Conservation (phyloP, 306 rosid genomes). For the Abrus precatorius region DNA sequence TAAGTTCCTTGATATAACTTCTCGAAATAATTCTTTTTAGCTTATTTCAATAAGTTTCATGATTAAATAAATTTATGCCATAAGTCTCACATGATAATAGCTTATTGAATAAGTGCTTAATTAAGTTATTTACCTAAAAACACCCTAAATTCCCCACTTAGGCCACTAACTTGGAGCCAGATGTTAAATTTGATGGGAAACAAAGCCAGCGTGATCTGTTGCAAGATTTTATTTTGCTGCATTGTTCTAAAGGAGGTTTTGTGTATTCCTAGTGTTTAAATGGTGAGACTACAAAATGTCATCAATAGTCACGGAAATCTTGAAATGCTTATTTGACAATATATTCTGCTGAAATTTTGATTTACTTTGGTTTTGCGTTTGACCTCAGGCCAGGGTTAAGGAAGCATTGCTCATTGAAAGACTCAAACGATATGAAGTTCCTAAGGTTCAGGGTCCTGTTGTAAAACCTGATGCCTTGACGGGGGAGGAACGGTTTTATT, state of each 20-base stretch:
- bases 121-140: too few relatives aligned
- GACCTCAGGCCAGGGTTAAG: slow-evolving; percentile 82
- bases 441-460: slow-evolving; percentile 79
- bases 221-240: slow-evolving; percentile 12
- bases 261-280: slow-evolving; percentile 20
- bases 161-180: slow-evolving; percentile 7
- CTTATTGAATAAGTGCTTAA: too few relatives aligned
- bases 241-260: neutral
- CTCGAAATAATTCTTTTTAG: too few relatives aligned
- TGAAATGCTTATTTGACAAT: slow-evolving; percentile 41
- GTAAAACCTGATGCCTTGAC: slow-evolving; percentile 75
- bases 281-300: neutral
- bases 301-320: slow-evolving; percentile 22
- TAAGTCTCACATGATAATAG: too few relatives aligned
- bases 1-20: too few relatives aligned
- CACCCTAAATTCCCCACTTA: neutral
- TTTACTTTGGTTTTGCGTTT: slow-evolving; percentile 9
- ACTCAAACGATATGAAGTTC: slow-evolving; percentile 86
- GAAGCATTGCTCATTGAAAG: slow-evolving; percentile 84
- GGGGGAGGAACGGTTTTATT: slow-evolving; percentile 86
- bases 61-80: too few relatives aligned
- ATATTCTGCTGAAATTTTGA: slow-evolving; percentile 23
- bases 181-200: neutral
- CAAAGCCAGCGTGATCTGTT: neutral
- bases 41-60: too few relatives aligned